Evolutionary conservation across 2,329 filamentous ascomycete species (phyloP), one percentile per base, ranked within the genome.

Genomic region (Orbilia ellipsospora): DNA sequence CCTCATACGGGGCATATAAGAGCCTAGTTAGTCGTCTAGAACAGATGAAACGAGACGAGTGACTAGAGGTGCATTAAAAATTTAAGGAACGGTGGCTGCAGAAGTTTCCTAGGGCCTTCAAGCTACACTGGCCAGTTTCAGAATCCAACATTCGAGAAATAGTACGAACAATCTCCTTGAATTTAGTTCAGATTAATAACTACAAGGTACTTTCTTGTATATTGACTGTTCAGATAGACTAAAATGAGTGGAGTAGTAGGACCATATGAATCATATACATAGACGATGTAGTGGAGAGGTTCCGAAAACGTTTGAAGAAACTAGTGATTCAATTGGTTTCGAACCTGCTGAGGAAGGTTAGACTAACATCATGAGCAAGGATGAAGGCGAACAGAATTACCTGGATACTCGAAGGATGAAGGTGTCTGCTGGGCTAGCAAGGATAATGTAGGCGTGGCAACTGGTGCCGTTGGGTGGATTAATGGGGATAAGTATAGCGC

Each of bases 41-140:
- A 7, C 2, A 36, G 31, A 10, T 10, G 31, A 36, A 36, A 36
- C 31, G 10, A 36, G 31, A 6, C 8, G 31, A 36, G 31, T 10
- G 31, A 10, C 31, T 36, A 10, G 31, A 36, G 31, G 8, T 36
- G 31, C 31, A 36, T 36, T 36, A 36, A 36, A 36, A 7, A 7
- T 36, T 36, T 10, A 36, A 36, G 31, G 31, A 36, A 36, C 31
- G 31, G 5, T 10, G 5, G 31, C 31, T 36, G 31, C 31, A 36
- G 31, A 36, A 6, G 31, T 36, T 7, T 31, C n/a, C 28, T 31
- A 31, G 28, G 7, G 28, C 7, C 28, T 31, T 3, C 28, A 7
- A 7, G 28, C 7, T 7, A 7, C 28, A 31, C 7, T 7, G 28
- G 7, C 28, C 4, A 18, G 72, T 75, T 75, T 75, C 64, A 26